Evolutionary conservation across 441 rosid species (phyloP).

Genomic region (Eruca vesicaria): DNA sequence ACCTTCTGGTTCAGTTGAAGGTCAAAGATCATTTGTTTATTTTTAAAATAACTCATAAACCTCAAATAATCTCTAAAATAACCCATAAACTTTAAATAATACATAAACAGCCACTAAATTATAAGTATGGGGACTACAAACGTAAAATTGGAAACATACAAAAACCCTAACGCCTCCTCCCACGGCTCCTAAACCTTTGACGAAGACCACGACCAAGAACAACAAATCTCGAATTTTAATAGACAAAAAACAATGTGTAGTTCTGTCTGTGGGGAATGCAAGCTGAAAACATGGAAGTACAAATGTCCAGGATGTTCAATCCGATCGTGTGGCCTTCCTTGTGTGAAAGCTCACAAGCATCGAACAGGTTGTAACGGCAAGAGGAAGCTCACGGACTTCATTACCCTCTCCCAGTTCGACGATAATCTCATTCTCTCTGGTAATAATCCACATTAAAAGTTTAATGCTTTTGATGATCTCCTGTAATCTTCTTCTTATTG

Average conservation of each 20-base stretch:
- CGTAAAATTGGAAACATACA: background rate
- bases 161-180: background rate
- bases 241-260: background rate
- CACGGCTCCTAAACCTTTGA: background rate
- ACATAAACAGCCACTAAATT: background rate
- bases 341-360: slow-evolving; percentile 78
- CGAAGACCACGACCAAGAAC: background rate
- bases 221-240: background rate
- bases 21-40: too few relatives aligned
- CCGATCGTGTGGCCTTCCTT: slow-evolving; percentile 71
- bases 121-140: too few relatives aligned
- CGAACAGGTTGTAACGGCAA: slow-evolving; percentile 75
- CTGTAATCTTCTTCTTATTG: too few relatives aligned
- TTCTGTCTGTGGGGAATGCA: slow-evolving; percentile 60
- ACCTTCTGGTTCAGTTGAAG: too few relatives aligned
- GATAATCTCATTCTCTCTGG: slow-evolving; percentile 73
- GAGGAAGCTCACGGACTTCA: slow-evolving; percentile 46
- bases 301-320: slow-evolving; percentile 82
- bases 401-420: slow-evolving; percentile 72
- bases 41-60: too few relatives aligned
- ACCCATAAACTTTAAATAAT: background rate
- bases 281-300: slow-evolving; percentile 55
- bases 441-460: slow-evolving; percentile 17
- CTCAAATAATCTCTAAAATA: background rate
- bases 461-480: background rate